Base-by-base conservation (phyloP, 1,284 basidiomycete genomes). In the Naganishia liquefaciens region DNA sequence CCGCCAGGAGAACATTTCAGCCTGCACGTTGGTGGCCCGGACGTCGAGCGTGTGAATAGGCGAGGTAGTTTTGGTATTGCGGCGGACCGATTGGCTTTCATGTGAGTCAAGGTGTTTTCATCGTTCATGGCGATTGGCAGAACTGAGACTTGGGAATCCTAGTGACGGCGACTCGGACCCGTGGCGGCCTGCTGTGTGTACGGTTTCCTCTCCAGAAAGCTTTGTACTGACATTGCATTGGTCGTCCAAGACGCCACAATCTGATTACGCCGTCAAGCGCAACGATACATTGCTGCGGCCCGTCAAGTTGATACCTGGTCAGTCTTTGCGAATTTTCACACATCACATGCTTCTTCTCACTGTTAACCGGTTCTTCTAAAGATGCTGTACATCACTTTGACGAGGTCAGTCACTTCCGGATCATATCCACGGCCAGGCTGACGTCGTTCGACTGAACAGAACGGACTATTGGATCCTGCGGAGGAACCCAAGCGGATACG, bases 311-410 rank as follows among this genome's bases (percentile, higher is more conserved):
- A 97, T 98, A 66, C 87, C 87, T n/a, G 82, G 90, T 90, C 70
- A 46, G 86, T 80, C 19, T 25, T 40, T 10, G 11, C 9, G 33
- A 13, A 37, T 37, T 13, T 5, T 6, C 40, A 33, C 13, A 2
- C 21, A 2, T 33, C 23, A 47, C 11, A 2, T 17, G 37, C 11
- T n/a, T 43, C 42, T 47, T 47, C 69, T 65, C 65, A n/a, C 40
- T 25, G 46, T 23, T 23, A 2, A 21, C 19, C 17, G 7, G 11
- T 51, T 42, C 52, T 7, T 10, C 33, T 7, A 54, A 68, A 90
- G 88, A 85, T 65, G 91, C 84, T 21, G 90, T 94, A 2, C 93
- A 96, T 75, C 93, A 95, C 73, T 95, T 87, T 72, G 93, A 95
- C 71, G 90, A 77, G 70, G 75, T 76, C 49, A 67, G 72, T 15